These are phyloP conservation scores for Pilaira anomala DNA, from an alignment of 192 early-diverging fungal species.

Conservation along the genomic window DNA sequence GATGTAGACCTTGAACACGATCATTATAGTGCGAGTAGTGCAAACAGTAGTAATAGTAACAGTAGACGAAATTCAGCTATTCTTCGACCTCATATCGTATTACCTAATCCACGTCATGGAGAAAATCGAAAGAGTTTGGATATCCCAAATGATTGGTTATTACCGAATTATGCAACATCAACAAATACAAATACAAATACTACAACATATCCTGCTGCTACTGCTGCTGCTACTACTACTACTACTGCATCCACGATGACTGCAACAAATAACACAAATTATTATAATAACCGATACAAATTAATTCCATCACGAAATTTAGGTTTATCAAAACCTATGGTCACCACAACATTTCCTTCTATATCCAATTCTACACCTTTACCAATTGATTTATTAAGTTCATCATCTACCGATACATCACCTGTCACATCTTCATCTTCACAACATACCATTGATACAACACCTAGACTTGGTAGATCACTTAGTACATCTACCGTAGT, in stretches of 20 bases:
- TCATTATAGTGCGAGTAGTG: neutral
- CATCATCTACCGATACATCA: neutral
- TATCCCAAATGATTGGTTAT: slow-evolving; percentile 26
- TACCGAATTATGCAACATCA: neutral
- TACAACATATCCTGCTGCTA: too few relatives aligned
- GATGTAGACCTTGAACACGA: neutral
- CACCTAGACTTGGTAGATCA: slow-evolving; percentile 1
- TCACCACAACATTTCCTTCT: slow-evolving; percentile 32
- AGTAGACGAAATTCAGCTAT: neutral
- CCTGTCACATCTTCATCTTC: neutral
- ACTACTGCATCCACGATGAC: too few relatives aligned
- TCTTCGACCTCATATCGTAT: slow-evolving; percentile 24
- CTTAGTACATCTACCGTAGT: slow-evolving; percentile 6
- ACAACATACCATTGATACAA: neutral
- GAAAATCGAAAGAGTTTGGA: slow-evolving; percentile 21
- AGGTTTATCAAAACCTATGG: slow-evolving; percentile 21
- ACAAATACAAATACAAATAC: neutral
- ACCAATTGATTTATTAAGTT: neutral
- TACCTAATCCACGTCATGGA: neutral
- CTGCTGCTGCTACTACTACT: too few relatives aligned
- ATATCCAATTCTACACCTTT: slow-evolving; percentile 29
- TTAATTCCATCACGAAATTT: slow-evolving; percentile 6
- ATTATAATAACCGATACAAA: neutral
- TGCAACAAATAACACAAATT: too few relatives aligned
- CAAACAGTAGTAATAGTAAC: neutral